Base-by-base conservation (phyloP, 2,329 filamentous ascomycete genomes). In the Paraconiothyrium brasiliense region DNA sequence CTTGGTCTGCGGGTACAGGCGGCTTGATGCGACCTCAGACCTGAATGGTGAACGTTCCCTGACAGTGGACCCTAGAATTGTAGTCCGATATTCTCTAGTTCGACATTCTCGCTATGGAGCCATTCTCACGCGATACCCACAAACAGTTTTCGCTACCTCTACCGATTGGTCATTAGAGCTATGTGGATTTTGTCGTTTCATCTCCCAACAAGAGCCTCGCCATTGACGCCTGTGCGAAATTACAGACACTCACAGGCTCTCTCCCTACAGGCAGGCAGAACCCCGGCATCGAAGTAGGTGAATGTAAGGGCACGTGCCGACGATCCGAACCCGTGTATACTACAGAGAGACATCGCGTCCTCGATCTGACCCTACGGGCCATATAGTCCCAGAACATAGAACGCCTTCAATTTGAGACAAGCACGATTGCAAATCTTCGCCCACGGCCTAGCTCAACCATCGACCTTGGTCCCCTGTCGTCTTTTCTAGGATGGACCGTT, bases 111-210 rank as follows among this genome's bases (percentile, higher is more conserved):
- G 27, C 27, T 1, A 30, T 30, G 24, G 46, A 30, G 13, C 24
- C 46, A 48, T 32, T n/a, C 46, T 48, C 46, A 48, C 46, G 22
- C 22, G n/a, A 39, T 22, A 14, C 14, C 50, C 50, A 54, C 50
- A 22, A 30, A 3, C 4, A 27, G 11, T 3, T 5, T 11, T 43
- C 37, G 35, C 24, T 54, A 14, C 22, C 7, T 3, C 6, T 20
- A 22, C 34, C 37, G 50, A 54, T 54, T 43, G 50, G 50, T 20
- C 22, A 9, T 10, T n/a, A 39, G 39, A 10, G 13, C 20, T 20
- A 52, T n/a, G 48, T 16, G 4, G 37, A 16, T 13, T 20, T 4
- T 8, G 39, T n/a, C 9, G 30, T 8, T 35, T 50, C 30, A 9
- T 22, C 35, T 52, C 43, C 43, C 13, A 52, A 39, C 22, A 32